phyloP scores from a whole-genome alignment of 2,329 filamentous ascomycete species.

The Xylaria sp. region DNA sequence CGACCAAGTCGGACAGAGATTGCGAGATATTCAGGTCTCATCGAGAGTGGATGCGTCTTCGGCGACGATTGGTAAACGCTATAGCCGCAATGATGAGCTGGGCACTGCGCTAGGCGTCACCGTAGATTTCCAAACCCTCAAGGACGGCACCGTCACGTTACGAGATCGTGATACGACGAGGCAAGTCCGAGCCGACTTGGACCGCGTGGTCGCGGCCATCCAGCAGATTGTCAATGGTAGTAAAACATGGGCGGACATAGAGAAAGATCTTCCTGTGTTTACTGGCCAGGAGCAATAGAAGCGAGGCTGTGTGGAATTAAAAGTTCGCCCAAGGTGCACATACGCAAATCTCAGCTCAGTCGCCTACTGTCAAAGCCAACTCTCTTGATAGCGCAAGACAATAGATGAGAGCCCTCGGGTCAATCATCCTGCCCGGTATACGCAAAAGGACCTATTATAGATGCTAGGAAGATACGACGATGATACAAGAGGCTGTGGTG shows the following conservation, averaged over 20 bases:
- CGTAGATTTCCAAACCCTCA: slow-evolving; percentile 92
- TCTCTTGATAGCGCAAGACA: not conserved
- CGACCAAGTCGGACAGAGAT: slow-evolving; percentile 73
- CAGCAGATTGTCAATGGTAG: slow-evolving; percentile 60
- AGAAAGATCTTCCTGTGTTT: slow-evolving; percentile 83
- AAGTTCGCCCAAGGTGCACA: not conserved
- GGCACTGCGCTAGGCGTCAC: slow-evolving; percentile 95
- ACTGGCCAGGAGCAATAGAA: slow-evolving; percentile 75
- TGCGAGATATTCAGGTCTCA: slow-evolving; percentile 61
- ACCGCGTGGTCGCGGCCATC: slow-evolving; percentile 80
- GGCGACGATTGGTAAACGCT: slow-evolving; percentile 93
- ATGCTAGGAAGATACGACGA: not conserved
- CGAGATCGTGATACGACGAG: slow-evolving; percentile 90
- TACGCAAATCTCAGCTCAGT: not conserved
- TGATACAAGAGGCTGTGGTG: not conserved
- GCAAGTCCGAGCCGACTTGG: slow-evolving; percentile 86
- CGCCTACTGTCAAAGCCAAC: not conserved
- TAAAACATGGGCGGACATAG: slow-evolving; percentile 75
- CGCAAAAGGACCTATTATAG: not conserved
- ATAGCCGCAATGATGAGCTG: slow-evolving; percentile 93
- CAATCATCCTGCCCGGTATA: not conserved
- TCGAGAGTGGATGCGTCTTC: slow-evolving; percentile 91
- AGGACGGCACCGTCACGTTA: slow-evolving; percentile 87
- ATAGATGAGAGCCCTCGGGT: not conserved
- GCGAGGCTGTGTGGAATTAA: not conserved